Percentiles rank a stretch among this genome's conserved stretches.
Evolutionary conservation across 345 rosid species (phyloP).

Genomic region (Euphorbia pulcherrima): DNA sequence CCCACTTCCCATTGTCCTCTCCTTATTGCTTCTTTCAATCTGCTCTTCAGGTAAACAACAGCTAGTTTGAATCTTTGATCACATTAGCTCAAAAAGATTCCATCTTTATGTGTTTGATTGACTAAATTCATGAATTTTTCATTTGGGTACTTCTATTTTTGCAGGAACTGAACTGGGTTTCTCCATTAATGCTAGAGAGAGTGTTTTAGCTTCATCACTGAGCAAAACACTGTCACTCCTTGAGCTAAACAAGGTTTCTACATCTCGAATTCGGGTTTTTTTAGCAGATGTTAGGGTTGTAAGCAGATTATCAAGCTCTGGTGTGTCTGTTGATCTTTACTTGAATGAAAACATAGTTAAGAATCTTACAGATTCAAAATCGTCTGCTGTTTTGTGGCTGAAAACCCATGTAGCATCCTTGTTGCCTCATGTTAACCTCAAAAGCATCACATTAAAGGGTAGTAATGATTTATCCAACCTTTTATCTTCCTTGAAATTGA

Average conservation of each 20-base stretch:
- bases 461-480: conserved; percentile 24
- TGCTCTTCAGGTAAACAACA: conserved; percentile 24
- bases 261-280: conserved; percentile 19
- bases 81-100: neutral
- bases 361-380: conserved; percentile 22
- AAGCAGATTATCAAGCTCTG: conserved; percentile 14
- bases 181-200: conserved; percentile 21
- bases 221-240: conserved; percentile 21
- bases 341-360: conserved; percentile 26
- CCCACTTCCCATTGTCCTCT: conserved; percentile 23
- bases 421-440: conserved; percentile 26
- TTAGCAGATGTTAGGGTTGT: conserved; percentile 22
- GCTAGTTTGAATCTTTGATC: neutral
- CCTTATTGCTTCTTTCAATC: conserved; percentile 17
- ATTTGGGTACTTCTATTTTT: neutral
- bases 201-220: conserved; percentile 15
- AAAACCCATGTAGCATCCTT: conserved; percentile 20
- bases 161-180: conserved; percentile 38
- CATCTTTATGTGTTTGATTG: neutral
- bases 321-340: conserved; percentile 30
- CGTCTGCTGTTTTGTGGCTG: conserved; percentile 35
- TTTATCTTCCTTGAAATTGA: conserved; percentile 27
- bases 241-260: conserved; percentile 23
- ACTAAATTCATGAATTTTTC: too few relatives aligned
- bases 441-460: conserved; percentile 28